Evolutionary conservation across 108 stramenopile genomes (phyloP).

Genomic region (Cafeteria roenbergensis): DNA sequence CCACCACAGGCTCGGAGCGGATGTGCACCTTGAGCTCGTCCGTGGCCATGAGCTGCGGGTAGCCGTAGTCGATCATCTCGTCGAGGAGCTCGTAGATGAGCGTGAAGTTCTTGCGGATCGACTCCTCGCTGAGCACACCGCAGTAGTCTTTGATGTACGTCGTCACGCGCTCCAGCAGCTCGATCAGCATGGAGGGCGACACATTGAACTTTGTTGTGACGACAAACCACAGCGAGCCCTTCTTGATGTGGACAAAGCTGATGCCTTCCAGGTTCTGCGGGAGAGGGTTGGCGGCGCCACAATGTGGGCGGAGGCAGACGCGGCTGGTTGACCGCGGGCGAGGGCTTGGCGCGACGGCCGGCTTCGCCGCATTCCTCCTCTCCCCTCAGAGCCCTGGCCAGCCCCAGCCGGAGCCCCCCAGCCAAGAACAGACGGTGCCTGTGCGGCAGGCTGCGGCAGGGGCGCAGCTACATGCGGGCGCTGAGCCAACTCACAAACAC

Average conservation of each 20-base stretch:
- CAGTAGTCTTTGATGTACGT: slow-evolving; percentile 99
- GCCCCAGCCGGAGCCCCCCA: no score
- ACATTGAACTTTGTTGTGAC: slow-evolving; percentile 64
- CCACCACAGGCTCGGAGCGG: slow-evolving; percentile 93
- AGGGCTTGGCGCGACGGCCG: no score
- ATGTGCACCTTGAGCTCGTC: slow-evolving; percentile 89
- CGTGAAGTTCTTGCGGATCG: slow-evolving; percentile 96
- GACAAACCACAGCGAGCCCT: slow-evolving; percentile 86
- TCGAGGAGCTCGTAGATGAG: slow-evolving; percentile 97
- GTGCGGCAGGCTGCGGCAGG: no score
- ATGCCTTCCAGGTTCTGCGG: slow-evolving; percentile 55
- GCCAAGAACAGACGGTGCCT: no score
- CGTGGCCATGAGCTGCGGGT: slow-evolving; percentile 87
- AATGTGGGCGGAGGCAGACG: no score
- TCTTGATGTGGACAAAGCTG: slow-evolving; percentile 79
- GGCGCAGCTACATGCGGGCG: no score
- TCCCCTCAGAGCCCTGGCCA: no score
- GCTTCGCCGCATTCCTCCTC: no score
- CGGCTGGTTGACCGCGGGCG: no score
- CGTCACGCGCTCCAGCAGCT: slow-evolving; percentile 88
- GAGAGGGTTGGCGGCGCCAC: slow-evolving; percentile 35
- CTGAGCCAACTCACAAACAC: slow-evolving; percentile 38
- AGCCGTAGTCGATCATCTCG: slow-evolving; percentile 95
- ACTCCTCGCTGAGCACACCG: slow-evolving; percentile 86
- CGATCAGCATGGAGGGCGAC: slow-evolving; percentile 25